Evolutionary conservation across 1,139 yeast species (phyloP), one percentile per base, ranked within the genome.

Genomic region (Suhomyces choctaworum): DNA sequence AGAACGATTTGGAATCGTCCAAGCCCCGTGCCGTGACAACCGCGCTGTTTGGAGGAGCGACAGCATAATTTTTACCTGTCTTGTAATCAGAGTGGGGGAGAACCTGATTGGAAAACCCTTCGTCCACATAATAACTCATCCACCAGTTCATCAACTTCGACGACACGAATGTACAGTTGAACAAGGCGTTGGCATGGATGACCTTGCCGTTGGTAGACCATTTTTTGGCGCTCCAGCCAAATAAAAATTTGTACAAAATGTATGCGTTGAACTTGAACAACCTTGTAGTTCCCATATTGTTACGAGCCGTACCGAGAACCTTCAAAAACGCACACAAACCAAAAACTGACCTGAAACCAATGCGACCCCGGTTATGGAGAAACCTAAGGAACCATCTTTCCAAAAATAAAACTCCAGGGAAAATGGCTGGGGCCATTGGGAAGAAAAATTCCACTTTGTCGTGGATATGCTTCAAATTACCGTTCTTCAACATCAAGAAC

Each of bases 131-230:
- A 27, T 78, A 73, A 40, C 76, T 72, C 28, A 66, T 65, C 97
- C 97, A 92, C 96, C 97, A 92, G 34, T 76, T 72, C 95, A 92
- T 88, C 44, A 87, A 68, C 47, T 80, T 79, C 3, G 88, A 71
- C 17, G 94, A 82, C 8, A 88, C 84, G 54, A 77, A 84, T 4
- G 85, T 84, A 0, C 96, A 96, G n/a, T 94, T 84, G 57, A 86
- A 89, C 9, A 88, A 60, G 47, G 90, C 86, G 62, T 85, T 90
- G 31, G 89, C 67, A 43, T 77, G 76, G 53, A 90, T 70, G 21
- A 86, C 64, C 20, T 73, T 66, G 16, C 63, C 65, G 53, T 88
- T 82, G 10, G 48, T 42, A 30, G 65, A 64, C 96, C 97, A 92
- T 31, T 84, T 68, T 6, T 60, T 59, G 45, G 87, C 94, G 49